These are phyloP conservation scores for Xylaria sp. DNA, from an alignment of 2,329 filamentous ascomycete species.

Conservation along the genomic window DNA sequence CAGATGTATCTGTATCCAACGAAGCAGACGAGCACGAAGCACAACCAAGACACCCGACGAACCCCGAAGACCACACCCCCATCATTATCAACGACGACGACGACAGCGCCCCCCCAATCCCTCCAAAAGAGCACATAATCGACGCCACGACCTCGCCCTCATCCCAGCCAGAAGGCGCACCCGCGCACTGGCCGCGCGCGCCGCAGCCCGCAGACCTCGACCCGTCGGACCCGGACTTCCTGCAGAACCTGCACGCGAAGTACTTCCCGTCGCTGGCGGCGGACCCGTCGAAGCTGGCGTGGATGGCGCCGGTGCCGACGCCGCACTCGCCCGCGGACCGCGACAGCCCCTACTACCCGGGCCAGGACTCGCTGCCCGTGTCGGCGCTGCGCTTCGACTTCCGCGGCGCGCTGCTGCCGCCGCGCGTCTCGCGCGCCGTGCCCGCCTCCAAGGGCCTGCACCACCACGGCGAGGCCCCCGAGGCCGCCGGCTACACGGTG, in stretches of 20 bases:
- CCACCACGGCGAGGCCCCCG: conserved; percentile 91
- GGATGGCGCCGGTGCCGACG: conserved; percentile 82
- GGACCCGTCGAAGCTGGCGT: conserved; percentile 86
- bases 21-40: conserved; percentile 20
- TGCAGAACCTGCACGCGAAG: conserved; percentile 84
- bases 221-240: conserved; percentile 83
- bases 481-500: conserved; percentile 94
- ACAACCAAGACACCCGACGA: conserved; percentile 2
- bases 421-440: conserved; percentile 76
- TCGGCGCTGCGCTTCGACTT: conserved; percentile 91
- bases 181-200: conserved; percentile 74
- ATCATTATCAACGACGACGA: conserved; percentile 36
- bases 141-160: conserved; percentile 17
- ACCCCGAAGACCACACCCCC: conserved; percentile 41
- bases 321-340: conserved; percentile 71
- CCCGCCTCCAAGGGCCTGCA: conserved; percentile 85
- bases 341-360: conserved; percentile 84
- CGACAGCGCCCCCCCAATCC: conserved; percentile 32
- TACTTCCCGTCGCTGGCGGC: conserved; percentile 91
- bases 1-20: conserved; percentile 33
- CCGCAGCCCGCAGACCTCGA: conserved; percentile 76
- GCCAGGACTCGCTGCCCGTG: conserved; percentile 75
- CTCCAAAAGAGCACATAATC: conserved; percentile 37
- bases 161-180: conserved; percentile 46
- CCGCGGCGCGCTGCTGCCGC: conserved; percentile 80